Evolutionary conservation across 768 basidiomycete species (phyloP), one percentile per base, ranked within the genome.

Genomic region (Pisolithus sp.): DNA sequence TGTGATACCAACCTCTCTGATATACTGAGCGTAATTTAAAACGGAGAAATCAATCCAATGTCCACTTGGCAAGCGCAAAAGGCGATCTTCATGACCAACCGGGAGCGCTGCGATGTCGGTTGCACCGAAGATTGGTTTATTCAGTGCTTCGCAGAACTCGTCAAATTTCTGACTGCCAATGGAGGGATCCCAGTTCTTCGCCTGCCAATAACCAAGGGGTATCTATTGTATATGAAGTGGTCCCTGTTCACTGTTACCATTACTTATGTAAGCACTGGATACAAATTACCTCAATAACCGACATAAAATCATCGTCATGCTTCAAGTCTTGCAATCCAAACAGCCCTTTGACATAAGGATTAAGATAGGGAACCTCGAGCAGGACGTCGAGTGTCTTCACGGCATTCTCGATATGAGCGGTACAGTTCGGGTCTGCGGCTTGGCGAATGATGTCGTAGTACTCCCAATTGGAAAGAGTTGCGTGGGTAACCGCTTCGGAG

Each of bases 361-460:
- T 78, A 26, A 84, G 56, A 31, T 69, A 53, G 1, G 77, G 72
- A 10, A 73, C 57, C 39, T 71, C 68, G 37, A 92, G 77, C 28
- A 89, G 70, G 15, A 63, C 46, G 60, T 93, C 90, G 53, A 93
- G 78, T 5, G 75, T 72, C 28, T 68, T 53, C 52, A 89, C 76
- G 7, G 83, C 65, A 26, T 76, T 75, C 59, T 81, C 75, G 30
- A 89, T 70, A 56, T 81, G 79, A 8, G 61, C 59, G 5, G 81
- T 78, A 64, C 86, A 91, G 37, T 67, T 72, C 0, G 78, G 75
- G 58, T 88, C 81, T 3, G 86, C 85, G 23, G 79, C 83, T 13
- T 70, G 73, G 47, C 87, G 78, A 56, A 89, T 86, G 59, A 94
- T 76, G 38, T 92, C 89, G 76, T 84, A 85, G 68, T 94, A 96